Percentiles rank a stretch among this genome's conserved stretches.
These are phyloP conservation scores for Iberis pinnata DNA, from an alignment of 345 rosid species.

Conservation along the genomic window DNA sequence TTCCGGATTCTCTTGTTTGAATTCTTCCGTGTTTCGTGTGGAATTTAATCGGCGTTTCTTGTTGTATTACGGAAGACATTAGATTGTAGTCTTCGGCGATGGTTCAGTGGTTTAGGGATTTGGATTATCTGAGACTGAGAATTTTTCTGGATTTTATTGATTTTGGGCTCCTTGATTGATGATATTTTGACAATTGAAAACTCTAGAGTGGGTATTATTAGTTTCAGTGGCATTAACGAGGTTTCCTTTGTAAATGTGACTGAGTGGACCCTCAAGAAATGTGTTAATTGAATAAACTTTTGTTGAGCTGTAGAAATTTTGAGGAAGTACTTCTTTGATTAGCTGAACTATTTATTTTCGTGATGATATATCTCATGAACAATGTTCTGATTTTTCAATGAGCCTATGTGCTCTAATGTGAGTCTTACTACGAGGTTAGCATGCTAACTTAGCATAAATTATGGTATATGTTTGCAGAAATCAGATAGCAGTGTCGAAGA, in stretches of 20 bases:
- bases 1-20: not conserved
- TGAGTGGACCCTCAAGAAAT: no score
- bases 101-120: no score
- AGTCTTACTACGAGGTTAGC: not conserved
- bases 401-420: constrained; percentile 1
- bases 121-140: not conserved
- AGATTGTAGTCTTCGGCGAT: not conserved
- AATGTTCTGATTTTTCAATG: not conserved
- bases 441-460: not conserved
- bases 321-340: no score
- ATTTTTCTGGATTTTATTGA: not conserved
- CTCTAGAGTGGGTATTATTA: no score
- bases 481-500: constrained; percentile 69
- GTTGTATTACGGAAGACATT: no score
- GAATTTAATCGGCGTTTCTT: not conserved
- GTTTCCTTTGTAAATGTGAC: no score
- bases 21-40: not conserved
- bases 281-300: no score
- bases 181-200: no score
- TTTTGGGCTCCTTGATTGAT: no score
- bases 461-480: constrained; percentile 38
- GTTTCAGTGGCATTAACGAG: no score
- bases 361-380: not conserved
- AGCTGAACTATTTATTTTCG: no score
- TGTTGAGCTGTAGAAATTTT: no score